A percentile compares a stretch with the other conserved stretches of the same genome.
These are phyloP conservation scores for Cicer arietinum DNA, from an alignment of 306 rosid species.

Conservation along the genomic window DNA sequence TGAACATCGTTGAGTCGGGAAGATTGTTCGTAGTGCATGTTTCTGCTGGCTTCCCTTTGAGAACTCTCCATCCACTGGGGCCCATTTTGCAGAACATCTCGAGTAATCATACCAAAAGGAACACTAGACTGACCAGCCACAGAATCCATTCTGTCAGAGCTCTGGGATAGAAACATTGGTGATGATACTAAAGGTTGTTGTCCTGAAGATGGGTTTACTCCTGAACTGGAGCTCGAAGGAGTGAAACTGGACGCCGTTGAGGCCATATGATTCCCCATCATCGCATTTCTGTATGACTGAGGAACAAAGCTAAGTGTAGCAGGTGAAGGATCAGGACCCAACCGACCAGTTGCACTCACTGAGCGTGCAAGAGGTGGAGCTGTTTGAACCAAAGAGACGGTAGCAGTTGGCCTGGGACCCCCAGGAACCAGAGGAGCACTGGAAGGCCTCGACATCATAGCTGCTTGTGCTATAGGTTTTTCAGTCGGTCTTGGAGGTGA, in stretches of 20 bases:
- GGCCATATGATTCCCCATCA: constrained; percentile 68
- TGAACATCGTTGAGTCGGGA: constrained; percentile 58
- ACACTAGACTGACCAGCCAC: constrained; percentile 56
- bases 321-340: constrained; percentile 89
- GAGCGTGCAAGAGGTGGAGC: constrained; percentile 85
- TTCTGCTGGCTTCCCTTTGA: constrained; percentile 63
- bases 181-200: constrained; percentile 70
- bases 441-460: constrained; percentile 86
- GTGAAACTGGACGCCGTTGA: constrained; percentile 59
- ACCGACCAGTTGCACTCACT: constrained; percentile 82
- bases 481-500: constrained; percentile 64
- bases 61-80: constrained; percentile 74
- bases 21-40: constrained; percentile 60
- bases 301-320: constrained; percentile 78
- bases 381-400: constrained; percentile 73
- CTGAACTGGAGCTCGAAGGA: constrained; percentile 63
- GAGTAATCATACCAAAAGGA: constrained; percentile 62
- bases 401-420: constrained; percentile 71
- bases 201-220: constrained; percentile 59
- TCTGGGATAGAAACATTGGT: constrained; percentile 67
- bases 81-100: constrained; percentile 66
- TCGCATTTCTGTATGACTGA: constrained; percentile 96
- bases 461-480: constrained; percentile 58
- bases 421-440: constrained; percentile 88
- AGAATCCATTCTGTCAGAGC: constrained; percentile 64